phyloP scores from a whole-genome alignment of 139 green algal species.

The Spirogloea muscicola region DNA sequence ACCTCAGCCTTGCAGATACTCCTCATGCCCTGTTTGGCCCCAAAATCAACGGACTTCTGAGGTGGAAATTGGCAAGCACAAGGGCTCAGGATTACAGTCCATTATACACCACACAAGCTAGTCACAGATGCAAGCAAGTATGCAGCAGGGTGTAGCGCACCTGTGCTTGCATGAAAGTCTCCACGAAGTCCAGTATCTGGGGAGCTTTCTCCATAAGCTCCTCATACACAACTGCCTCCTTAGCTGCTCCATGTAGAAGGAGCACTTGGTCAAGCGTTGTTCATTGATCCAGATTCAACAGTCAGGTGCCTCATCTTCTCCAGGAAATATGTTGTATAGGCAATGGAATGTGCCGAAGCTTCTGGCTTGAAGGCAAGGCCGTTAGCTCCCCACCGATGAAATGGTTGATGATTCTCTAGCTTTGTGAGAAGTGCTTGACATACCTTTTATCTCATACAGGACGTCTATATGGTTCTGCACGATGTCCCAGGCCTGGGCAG shows the following conservation, averaged over 20 bases:
- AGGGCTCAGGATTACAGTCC: not conserved
- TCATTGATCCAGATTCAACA: not conserved
- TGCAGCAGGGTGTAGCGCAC: constrained; percentile 3
- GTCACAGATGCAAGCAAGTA: not conserved
- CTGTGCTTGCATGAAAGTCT: constrained; percentile 4
- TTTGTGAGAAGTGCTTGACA: too few species aligned
- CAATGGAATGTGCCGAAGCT: not conserved
- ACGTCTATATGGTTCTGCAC: too few species aligned
- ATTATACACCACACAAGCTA: not conserved
- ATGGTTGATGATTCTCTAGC: too few species aligned
- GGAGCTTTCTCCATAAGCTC: constrained; percentile 9
- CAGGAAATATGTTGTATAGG: not conserved
- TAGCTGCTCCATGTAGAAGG: not conserved
- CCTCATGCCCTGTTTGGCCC: not conserved
- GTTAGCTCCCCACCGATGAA: too few species aligned
- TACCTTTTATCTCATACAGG: too few species aligned
- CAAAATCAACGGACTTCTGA: not conserved
- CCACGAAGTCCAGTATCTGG: not conserved
- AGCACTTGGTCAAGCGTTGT: not conserved
- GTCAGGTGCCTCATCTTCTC: not conserved
- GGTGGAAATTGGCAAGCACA: not conserved
- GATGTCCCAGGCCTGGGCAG: not conserved
- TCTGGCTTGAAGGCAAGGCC: not conserved
- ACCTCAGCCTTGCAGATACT: not conserved
- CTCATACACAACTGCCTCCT: constrained; percentile 2